These are phyloP conservation scores for Pyrrhoderma lamaoense DNA, from an alignment of 1,284 basidiomycete species.

Conservation along the genomic window DNA sequence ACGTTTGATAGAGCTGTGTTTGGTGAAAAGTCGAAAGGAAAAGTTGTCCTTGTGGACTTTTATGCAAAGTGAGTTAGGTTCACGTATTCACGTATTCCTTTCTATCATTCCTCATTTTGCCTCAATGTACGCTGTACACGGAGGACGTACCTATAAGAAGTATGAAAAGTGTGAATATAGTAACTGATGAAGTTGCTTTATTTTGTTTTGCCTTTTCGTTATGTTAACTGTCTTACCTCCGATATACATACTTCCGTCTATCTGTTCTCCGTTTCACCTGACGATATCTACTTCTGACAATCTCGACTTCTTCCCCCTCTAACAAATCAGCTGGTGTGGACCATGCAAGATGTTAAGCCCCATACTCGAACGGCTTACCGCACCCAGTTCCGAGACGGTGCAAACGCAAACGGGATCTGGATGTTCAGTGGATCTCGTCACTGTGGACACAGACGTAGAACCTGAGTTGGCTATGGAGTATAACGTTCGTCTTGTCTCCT, in stretches of 20 bases:
- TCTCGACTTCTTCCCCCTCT: neutral
- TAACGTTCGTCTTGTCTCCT: slow-evolving; percentile 32
- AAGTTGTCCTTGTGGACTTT: slow-evolving; percentile 65
- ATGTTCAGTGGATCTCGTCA: slow-evolving; percentile 56
- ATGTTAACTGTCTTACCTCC: no score
- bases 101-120: neutral
- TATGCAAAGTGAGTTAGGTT: slow-evolving; percentile 65
- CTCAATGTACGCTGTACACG: no score
- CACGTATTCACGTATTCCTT: neutral
- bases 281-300: no score
- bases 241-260: neutral
- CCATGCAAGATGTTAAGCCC: slow-evolving; percentile 67
- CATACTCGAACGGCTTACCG: slow-evolving; percentile 47
- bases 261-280: neutral
- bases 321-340: slow-evolving; percentile 55
- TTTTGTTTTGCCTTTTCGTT: no score
- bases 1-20: slow-evolving; percentile 39
- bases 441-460: slow-evolving; percentile 56
- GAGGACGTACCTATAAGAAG: no score
- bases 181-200: no score
- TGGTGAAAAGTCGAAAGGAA: slow-evolving; percentile 33
- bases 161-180: no score
- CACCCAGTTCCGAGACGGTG: slow-evolving; percentile 29
- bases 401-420: slow-evolving; percentile 45
- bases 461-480: slow-evolving; percentile 41